Evolutionary conservation across 2,329 filamentous ascomycete species (phyloP).

Genomic region (Penicillium freii): DNA sequence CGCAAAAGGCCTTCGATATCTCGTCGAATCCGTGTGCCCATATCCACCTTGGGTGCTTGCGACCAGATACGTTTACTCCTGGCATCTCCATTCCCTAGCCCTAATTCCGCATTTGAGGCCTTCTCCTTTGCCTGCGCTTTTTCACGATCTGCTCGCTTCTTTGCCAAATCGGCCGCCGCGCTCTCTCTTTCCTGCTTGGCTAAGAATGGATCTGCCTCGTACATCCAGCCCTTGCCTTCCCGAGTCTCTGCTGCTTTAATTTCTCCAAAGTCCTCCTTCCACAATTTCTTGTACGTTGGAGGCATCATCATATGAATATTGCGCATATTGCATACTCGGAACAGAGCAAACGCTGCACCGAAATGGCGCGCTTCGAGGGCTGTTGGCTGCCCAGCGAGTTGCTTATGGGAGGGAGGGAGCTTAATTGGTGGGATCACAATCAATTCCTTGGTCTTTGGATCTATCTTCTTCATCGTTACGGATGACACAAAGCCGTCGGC

Average conservation of each 20-base stretch:
- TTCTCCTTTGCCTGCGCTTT: conserved; percentile 62
- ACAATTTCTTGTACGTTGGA: conserved; percentile 82
- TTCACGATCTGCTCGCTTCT: conserved; percentile 71
- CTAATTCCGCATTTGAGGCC: conserved; percentile 61
- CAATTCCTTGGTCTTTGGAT: conserved; percentile 78
- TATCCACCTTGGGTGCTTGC: conserved; percentile 83
- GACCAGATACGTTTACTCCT: conserved; percentile 72
- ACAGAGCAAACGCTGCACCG: conserved; percentile 86
- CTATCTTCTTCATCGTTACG: conserved; percentile 70
- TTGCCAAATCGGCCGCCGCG: conserved; percentile 70
- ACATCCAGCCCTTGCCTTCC: conserved; percentile 80
- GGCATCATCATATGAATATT: conserved; percentile 94
- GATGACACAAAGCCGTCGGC: conserved; percentile 74
- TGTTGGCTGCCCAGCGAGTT: conserved; percentile 72
- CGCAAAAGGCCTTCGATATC: conserved; percentile 79
- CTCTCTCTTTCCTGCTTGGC: conserved; percentile 76
- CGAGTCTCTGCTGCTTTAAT: conserved; percentile 79
- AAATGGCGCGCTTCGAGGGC: conserved; percentile 90
- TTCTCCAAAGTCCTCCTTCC: conserved; percentile 81
- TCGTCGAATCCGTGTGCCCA: conserved; percentile 76
- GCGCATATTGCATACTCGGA: conserved; percentile 89
- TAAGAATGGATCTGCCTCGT: conserved; percentile 90
- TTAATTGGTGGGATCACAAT: conserved; percentile 77
- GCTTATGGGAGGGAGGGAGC: conserved; percentile 71
- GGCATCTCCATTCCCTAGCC: conserved; percentile 38